Evolutionary conservation across 1,284 basidiomycete species (phyloP), one percentile per base, ranked within the genome.

Genomic region (Omphalotus olearius): DNA sequence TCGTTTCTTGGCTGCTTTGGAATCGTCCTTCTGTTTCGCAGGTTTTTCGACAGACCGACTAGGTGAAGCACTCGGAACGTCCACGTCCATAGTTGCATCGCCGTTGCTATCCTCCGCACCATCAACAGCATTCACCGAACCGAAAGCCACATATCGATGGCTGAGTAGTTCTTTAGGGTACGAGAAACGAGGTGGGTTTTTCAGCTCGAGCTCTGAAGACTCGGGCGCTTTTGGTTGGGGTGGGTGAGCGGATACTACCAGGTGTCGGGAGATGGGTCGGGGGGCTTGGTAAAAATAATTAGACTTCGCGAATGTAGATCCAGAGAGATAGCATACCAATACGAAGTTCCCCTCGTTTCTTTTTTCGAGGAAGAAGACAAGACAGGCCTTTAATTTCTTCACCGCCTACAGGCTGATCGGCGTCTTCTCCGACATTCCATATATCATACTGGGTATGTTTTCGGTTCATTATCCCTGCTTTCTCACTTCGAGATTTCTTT

Each of bases 321-420:
- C 0, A n/a, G 35, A 4, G 5, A 33, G 14, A 51, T 23, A 7
- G 54, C 72, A 50, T 55, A 87, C 87, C 79, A 50, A 73, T 65
- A 60, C 76, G 86, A 1, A 88, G 62, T 50, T 72, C 77, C 1
- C 83, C 83, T 23, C 71, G 72, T 59, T 83, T 83, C 51, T 66
- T 75, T 58, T 72, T 78, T 25, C 83, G 69, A 0, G 88, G 87
- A 1, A 89, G 63, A 2, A 90, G 66, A 61, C 81, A 84, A 1
- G 80, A 73, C 2, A 89, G 61, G 1, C 67, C 64, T 39, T 73
- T 74, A 38, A 88, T 66, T 62, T 89, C 88, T 54, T 88, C 87
- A 6, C 78, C 87, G 0, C 76, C 76, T 6, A 75, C 61, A 1
- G 61, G 57, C 2, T 65, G 60, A 25, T 71, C 65, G 35, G 71